phyloP scores from a whole-genome alignment of 176 grass and related monocot species.

The Hsuehochloa calcarea region DNA sequence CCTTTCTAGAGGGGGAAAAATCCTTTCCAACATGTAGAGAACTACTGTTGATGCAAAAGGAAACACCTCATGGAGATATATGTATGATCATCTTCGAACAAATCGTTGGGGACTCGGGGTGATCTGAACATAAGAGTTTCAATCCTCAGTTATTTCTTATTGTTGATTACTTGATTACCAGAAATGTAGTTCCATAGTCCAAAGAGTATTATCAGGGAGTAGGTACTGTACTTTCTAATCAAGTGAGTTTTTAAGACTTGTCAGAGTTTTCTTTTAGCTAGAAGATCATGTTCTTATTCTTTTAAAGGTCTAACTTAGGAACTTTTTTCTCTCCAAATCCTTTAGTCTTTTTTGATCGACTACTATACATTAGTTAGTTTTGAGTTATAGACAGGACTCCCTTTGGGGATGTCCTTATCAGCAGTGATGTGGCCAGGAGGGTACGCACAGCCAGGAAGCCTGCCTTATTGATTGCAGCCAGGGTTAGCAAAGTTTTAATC shows the following conservation, averaged over 20 bases:
- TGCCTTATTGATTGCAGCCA: not conserved
- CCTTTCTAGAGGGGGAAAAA: not conserved
- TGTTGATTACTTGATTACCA: not conserved
- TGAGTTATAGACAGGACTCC: not conserved
- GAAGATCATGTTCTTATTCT: not conserved
- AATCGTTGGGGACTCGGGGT: not conserved
- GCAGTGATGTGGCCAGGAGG: not conserved
- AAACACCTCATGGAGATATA: not conserved
- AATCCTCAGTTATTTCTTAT: not conserved
- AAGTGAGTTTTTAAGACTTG: not conserved
- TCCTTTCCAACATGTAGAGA: not conserved
- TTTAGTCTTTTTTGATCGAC: not conserved
- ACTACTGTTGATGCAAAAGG: not conserved
- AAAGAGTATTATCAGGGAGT: not conserved
- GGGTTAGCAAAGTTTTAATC: not conserved
- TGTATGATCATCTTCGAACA: not conserved
- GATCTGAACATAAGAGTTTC: not conserved
- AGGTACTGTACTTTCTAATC: not conserved
- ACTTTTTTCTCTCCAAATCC: conserved; percentile 7
- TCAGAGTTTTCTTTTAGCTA: not conserved
- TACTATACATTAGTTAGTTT: not conserved
- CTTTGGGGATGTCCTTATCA: conserved; percentile 8
- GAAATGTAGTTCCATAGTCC: not conserved
- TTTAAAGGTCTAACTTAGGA: not conserved
- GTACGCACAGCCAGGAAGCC: not conserved